Percentiles rank a stretch among this genome's conserved stretches.
These are phyloP conservation scores for Panus rudis DNA, from an alignment of 768 basidiomycete genomes.

Conservation along the genomic window DNA sequence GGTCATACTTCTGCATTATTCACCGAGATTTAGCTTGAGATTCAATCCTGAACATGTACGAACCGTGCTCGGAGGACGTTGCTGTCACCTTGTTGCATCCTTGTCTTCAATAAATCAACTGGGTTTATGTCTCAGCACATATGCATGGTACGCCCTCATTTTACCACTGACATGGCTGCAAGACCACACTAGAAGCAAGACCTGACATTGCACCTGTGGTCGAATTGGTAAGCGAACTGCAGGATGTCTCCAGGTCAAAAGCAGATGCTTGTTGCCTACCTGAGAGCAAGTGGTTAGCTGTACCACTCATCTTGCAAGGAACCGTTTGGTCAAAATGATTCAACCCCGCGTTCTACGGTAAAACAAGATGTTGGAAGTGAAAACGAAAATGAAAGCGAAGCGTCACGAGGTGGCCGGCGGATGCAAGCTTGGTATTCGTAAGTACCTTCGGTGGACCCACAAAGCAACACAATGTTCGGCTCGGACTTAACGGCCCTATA, in stretches of 20 bases:
- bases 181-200: constrained; percentile 62
- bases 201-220: constrained; percentile 68
- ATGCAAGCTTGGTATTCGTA: too few species aligned
- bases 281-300: constrained; percentile 58
- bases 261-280: constrained; percentile 29
- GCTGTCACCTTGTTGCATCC: constrained; percentile 76
- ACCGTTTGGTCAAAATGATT: too few species aligned
- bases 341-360: too few species aligned
- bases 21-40: background rate
- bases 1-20: background rate
- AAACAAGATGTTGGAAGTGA: too few species aligned
- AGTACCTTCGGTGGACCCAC: too few species aligned
- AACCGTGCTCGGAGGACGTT: constrained; percentile 28
- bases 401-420: too few species aligned
- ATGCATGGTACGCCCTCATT: constrained; percentile 1
- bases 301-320: constrained; percentile 77
- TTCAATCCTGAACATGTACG: constrained; percentile 9
- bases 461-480: too few species aligned
- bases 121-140: background rate
- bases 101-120: constrained; percentile 93
- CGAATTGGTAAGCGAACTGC: background rate
- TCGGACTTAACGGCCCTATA: too few species aligned
- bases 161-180: constrained; percentile 63
- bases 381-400: too few species aligned
- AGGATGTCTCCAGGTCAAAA: background rate